Base-by-base conservation (phyloP, 371 early-diverging fungal genomes). In the Synchytrium microbalum region DNA sequence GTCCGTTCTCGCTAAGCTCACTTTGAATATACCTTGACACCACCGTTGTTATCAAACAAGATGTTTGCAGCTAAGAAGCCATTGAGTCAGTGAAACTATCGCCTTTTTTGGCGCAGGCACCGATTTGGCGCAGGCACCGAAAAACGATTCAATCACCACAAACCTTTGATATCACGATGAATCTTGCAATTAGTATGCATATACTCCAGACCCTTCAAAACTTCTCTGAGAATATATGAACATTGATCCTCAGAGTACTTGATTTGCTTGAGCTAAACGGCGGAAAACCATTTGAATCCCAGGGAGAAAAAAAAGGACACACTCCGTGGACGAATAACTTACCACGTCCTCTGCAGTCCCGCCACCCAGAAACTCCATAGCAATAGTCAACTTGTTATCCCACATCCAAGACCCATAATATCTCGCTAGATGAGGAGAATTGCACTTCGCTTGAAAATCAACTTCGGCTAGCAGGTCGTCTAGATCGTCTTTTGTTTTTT, bases 111-210 rank as follows among this genome's bases (percentile, higher is more conserved):
- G 46, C 46, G 19, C 5, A 38, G 46, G 25, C 26, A 5, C 28
- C 14, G 29, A 32, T 63, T 23, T 55, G 19, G 61, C 2, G 2
- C 60, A 54, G 30, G n/a, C 29, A 69, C 3, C 14, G 19, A 3
- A 60, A 16, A 61, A 32, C 63, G n/a, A 27, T 54, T 19, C 3
- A 71, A 38, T 25, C 74, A 33, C 3, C 70, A 69, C 26, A 68
- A 59, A 91, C 83, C 63, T 65, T 76, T 76, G 62, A 76, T 75
- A 46, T 76, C 77, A 1, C 77, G 68, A 61, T 76, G 77, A 33
- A 75, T 73, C 31, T 66, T 63, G 27, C 29, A 46, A 38, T 66
- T 62, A 28, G 29, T 33, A 61, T 76, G 77, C 66, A 76, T 67
- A 38, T 71, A 76, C 3, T 58, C 66, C 60, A 76, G 30, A 2